Evolutionary conservation across 352 stramenopile genomes (phyloP).

Genomic region (Globisporangium alternatum): DNA sequence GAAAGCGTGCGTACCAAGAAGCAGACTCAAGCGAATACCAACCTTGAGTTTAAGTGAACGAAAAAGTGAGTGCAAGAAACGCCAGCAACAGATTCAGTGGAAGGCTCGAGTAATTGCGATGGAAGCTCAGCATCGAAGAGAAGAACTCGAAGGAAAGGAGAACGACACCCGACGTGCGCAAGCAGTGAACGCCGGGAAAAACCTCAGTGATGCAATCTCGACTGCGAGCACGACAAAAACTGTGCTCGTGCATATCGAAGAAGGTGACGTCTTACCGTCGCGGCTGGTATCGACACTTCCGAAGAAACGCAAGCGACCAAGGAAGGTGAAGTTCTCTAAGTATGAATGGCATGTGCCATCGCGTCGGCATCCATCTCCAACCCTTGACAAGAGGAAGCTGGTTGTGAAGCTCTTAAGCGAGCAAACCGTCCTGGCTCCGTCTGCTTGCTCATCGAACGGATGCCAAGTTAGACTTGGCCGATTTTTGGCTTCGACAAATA

Average conservation of each 20-base stretch:
- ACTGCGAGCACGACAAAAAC: conserved; percentile 8
- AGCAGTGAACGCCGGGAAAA: neutral
- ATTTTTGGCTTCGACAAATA: conserved; percentile 48
- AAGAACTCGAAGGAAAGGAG: conserved; percentile 10
- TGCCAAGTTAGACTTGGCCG: conserved; percentile 25
- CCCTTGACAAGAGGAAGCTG: conserved; percentile 23
- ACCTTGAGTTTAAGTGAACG: conserved; percentile 24
- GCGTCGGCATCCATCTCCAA: conserved; percentile 5
- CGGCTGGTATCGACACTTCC: conserved; percentile 28
- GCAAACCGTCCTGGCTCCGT: conserved; percentile 35
- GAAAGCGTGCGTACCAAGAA: neutral
- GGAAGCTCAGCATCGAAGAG: conserved; percentile 42
- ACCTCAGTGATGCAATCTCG: neutral
- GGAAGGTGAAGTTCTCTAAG: conserved; percentile 23
- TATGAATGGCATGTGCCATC: conserved; percentile 22
- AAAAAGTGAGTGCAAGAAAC: conserved; percentile 21
- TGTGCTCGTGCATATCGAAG: conserved; percentile 32
- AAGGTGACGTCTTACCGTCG: conserved; percentile 31
- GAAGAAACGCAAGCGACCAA: conserved; percentile 24
- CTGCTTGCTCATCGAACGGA: conserved; percentile 23
- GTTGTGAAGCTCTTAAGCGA: conserved; percentile 36
- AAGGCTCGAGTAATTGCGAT: conserved; percentile 58
- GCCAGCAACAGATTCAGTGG: conserved; percentile 33
- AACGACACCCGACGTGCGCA: neutral
- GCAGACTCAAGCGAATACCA: conserved; percentile 16